Conservation (phyloP, 2,329 filamentous ascomycete species). For the Teratosphaeria viscida region DNA sequence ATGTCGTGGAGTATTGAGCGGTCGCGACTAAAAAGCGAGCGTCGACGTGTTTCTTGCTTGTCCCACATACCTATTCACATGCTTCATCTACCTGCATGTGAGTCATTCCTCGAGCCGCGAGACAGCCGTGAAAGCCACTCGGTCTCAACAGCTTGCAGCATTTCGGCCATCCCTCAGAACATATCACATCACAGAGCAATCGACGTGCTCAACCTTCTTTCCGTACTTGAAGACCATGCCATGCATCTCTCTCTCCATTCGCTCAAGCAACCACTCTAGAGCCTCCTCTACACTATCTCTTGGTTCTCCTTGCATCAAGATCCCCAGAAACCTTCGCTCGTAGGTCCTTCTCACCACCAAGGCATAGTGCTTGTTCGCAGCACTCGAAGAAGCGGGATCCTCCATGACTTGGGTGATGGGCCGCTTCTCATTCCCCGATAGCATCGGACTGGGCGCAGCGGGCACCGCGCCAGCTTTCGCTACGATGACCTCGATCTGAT, state of each 20-base stretch:
- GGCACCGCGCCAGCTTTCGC: background rate
- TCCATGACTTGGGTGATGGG: background rate
- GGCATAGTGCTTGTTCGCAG: conserved; percentile 1
- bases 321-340: background rate
- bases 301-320: background rate
- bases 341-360: background rate
- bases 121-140: no score
- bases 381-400: background rate
- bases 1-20: background rate
- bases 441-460: background rate
- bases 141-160: background rate
- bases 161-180: no score
- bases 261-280: conserved; percentile 1
- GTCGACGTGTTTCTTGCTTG: background rate
- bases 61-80: background rate
- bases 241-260: background rate
- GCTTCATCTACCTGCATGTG: background rate
- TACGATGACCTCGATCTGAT: conserved; percentile 4
- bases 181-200: background rate
- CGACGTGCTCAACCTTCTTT: background rate
- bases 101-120: no score
- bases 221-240: background rate
- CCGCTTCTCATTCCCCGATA: background rate
- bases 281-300: conserved; percentile 4
- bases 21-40: background rate